phyloP scores from a whole-genome alignment of 495 filamentous ascomycete genomes.

The Aspergillus ellipticus region DNA sequence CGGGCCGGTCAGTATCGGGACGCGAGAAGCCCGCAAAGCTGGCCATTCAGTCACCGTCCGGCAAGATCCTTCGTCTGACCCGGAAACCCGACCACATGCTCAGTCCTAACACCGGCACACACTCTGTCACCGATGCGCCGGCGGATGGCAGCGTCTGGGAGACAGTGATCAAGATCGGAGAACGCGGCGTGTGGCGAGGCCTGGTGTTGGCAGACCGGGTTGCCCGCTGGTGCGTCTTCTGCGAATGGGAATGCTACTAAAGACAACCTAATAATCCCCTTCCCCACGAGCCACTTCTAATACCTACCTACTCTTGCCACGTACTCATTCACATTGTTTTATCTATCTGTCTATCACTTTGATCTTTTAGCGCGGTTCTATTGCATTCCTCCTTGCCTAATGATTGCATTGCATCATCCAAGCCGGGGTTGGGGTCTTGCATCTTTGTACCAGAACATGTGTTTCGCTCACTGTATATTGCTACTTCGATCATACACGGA shows the following conservation, averaged over 20 bases:
- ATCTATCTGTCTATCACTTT: neutral
- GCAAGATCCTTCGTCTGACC: conserved; percentile 88
- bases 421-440: neutral
- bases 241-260: conserved; percentile 79
- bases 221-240: conserved; percentile 97
- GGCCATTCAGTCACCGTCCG: conserved; percentile 90
- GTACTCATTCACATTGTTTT: neutral
- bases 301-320: neutral
- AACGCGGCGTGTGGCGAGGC: conserved; percentile 86
- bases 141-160: conserved; percentile 89
- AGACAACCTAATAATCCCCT: neutral
- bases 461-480: too few species aligned
- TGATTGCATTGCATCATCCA: neutral
- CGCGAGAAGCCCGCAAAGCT: conserved; percentile 88
- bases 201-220: conserved; percentile 92
- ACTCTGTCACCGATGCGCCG: conserved; percentile 47
- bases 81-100: conserved; percentile 76
- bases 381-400: neutral
- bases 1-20: conserved; percentile 44
- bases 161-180: conserved; percentile 96
- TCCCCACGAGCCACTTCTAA: neutral
- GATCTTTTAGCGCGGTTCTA: neutral
- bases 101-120: conserved; percentile 39
- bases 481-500: too few species aligned
- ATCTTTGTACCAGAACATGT: neutral